Evolutionary conservation across 2,329 filamentous ascomycete species (phyloP).

Genomic region (Claviceps sp.): DNA sequence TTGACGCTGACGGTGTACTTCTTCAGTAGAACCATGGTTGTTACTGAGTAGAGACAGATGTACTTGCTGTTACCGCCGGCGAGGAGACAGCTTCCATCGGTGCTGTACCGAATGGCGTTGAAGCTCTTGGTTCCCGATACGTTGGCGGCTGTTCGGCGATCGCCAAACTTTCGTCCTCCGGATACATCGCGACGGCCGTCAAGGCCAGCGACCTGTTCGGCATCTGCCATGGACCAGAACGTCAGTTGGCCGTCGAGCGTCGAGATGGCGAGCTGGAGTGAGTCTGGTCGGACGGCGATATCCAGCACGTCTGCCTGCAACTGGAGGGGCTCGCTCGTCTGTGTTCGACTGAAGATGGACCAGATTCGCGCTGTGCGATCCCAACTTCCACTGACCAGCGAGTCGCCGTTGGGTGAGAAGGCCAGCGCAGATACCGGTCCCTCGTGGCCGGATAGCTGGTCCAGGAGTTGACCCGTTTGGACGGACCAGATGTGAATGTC

Average conservation of each 20-base stretch:
- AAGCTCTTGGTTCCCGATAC: slow-evolving; percentile 84
- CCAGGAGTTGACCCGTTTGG: slow-evolving; percentile 88
- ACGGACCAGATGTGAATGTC: slow-evolving; percentile 98
- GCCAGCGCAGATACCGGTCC: slow-evolving; percentile 80
- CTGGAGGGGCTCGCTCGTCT: slow-evolving; percentile 88
- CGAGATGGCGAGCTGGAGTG: slow-evolving; percentile 78
- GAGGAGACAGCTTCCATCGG: slow-evolving; percentile 79
- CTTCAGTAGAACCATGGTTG: slow-evolving; percentile 79
- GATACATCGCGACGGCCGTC: slow-evolving; percentile 88
- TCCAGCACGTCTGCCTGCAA: slow-evolving; percentile 82
- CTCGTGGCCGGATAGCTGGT: slow-evolving; percentile 83
- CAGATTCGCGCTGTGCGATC: slow-evolving; percentile 90
- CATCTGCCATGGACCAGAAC: slow-evolving; percentile 88
- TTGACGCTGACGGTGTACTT: slow-evolving; percentile 96
- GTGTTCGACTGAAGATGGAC: slow-evolving; percentile 87
- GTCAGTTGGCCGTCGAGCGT: slow-evolving; percentile 88
- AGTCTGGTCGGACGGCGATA: slow-evolving; percentile 80
- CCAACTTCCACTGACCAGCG: slow-evolving; percentile 87
- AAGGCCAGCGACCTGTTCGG: slow-evolving; percentile 70
- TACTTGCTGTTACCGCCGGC: slow-evolving; percentile 96
- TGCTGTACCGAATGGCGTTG: slow-evolving; percentile 76
- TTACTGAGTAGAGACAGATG: slow-evolving; percentile 93
- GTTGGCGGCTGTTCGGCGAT: slow-evolving; percentile 84
- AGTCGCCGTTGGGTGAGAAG: slow-evolving; percentile 76
- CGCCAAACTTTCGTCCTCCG: slow-evolving; percentile 76